A percentile compares a stretch with the other conserved stretches of the same genome.
Conservation (phyloP, 2,329 filamentous ascomycete genomes). For the Fusarium penzigii region DNA sequence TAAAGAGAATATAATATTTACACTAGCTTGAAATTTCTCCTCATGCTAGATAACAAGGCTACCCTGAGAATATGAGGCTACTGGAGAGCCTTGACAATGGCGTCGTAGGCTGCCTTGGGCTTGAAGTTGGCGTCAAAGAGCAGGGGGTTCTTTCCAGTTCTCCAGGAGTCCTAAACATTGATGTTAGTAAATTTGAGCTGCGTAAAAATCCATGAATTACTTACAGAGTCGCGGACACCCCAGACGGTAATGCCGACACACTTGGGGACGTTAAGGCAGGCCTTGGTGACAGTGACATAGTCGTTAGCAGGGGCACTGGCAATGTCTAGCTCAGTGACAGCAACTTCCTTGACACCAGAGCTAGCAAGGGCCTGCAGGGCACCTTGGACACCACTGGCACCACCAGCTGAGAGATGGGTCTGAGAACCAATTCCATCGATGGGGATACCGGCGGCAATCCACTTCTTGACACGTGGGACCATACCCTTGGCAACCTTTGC, state of each 20-base stretch:
- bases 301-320: conserved; percentile 54
- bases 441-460: conserved; percentile 57
- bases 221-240: conserved; percentile 48
- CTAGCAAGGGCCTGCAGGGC: conserved; percentile 55
- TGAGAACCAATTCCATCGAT: conserved; percentile 60
- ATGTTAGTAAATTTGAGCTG: no score
- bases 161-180: conserved; percentile 37
- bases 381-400: conserved; percentile 42
- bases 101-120: conserved; percentile 54
- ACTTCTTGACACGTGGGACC: conserved; percentile 61
- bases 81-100: conserved; percentile 23
- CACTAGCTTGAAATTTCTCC: no score
- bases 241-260: conserved; percentile 70
- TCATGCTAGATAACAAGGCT: no score
- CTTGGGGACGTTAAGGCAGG: conserved; percentile 57
- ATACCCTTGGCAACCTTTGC: conserved; percentile 62
- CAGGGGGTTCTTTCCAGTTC: conserved; percentile 49
- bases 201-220: no score
- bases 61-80: conserved; percentile 3
- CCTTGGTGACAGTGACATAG: conserved; percentile 59
- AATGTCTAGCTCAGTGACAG: conserved; percentile 71
- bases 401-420: conserved; percentile 51
- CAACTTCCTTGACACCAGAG: conserved; percentile 56
- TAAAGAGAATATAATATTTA: no score
- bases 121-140: conserved; percentile 54